phyloP scores from a whole-genome alignment of 169 alveolate species.

The Eimeria sp. region DNA sequence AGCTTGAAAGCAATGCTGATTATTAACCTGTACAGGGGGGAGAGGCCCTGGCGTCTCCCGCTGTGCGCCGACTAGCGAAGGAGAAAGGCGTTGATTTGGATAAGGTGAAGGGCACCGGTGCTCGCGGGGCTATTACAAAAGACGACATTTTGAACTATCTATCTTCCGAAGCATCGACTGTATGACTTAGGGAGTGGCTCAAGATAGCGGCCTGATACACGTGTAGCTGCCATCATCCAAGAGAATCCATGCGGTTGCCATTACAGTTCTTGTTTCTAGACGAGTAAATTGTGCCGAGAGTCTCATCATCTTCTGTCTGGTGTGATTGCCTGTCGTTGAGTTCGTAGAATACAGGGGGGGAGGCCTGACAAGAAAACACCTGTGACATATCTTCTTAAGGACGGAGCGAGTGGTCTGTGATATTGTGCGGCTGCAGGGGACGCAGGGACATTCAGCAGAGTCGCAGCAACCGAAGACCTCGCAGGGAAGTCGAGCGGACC shows the following conservation, averaged over 20 bases:
- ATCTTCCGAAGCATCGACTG: conserved; percentile 7
- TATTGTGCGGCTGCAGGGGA: not conserved
- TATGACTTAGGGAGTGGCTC: not conserved
- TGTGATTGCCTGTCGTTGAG: not conserved
- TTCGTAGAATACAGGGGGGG: not conserved
- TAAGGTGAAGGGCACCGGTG: conserved; percentile 86
- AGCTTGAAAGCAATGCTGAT: not conserved
- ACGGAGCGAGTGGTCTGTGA: not conserved
- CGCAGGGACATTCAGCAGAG: not conserved
- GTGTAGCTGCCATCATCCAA: not conserved
- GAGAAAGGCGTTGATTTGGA: conserved; percentile 86
- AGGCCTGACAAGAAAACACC: not conserved
- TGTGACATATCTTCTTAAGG: not conserved
- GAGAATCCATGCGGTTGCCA: not conserved
- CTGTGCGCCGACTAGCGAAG: conserved; percentile 87
- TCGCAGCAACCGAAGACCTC: not conserved
- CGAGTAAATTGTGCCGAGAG: not conserved
- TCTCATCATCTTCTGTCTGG: not conserved
- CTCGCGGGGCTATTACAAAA: conserved; percentile 84
- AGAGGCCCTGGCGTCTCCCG: conserved; percentile 86
- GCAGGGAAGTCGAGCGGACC: conserved; percentile 22
- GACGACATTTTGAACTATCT: conserved; percentile 84
- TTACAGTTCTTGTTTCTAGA: no score
- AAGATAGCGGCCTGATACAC: not conserved
- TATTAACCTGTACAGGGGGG: not conserved